A percentile compares a stretch with the other conserved stretches of the same genome.
Evolutionary conservation across 345 rosid species (phyloP).

Genomic region (Viola odorata): DNA sequence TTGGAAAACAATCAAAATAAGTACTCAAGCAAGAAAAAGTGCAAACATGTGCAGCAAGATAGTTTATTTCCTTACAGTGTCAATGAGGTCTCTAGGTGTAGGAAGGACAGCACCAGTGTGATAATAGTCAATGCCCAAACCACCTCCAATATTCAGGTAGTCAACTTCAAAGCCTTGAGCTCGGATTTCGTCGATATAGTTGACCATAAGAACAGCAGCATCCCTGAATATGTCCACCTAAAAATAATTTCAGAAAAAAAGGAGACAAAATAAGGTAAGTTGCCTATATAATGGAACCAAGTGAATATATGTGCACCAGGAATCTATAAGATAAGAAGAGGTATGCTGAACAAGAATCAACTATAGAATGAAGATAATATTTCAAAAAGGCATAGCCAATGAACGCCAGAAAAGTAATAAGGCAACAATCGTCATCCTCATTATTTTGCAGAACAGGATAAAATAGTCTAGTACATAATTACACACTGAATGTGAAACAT

Average conservation of each 20-base stretch:
- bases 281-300: neutral
- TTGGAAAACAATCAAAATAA: neutral
- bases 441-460: neutral
- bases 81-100: conserved; percentile 83
- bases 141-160: conserved; percentile 94
- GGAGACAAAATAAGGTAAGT: neutral
- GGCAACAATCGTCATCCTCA: neutral
- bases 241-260: too few relatives aligned
- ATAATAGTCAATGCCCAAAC: conserved; percentile 92
- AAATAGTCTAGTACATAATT: neutral
- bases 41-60: neutral
- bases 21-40: neutral
- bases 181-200: conserved; percentile 79
- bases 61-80: conserved; percentile 52
- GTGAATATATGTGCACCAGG: neutral
- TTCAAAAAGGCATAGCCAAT: neutral
- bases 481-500: neutral
- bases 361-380: too few relatives aligned
- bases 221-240: conserved; percentile 96
- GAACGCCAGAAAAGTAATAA: neutral
- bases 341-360: too few relatives aligned
- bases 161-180: conserved; percentile 84
- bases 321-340: neutral
- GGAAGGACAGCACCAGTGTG: conserved; percentile 87
- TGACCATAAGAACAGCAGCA: conserved; percentile 88